Percentiles rank a stretch among this genome's conserved stretches.
Evolutionary conservation across 2,329 filamentous ascomycete genomes (phyloP).

Genomic region (Magnaporthiopsis incrustans): DNA sequence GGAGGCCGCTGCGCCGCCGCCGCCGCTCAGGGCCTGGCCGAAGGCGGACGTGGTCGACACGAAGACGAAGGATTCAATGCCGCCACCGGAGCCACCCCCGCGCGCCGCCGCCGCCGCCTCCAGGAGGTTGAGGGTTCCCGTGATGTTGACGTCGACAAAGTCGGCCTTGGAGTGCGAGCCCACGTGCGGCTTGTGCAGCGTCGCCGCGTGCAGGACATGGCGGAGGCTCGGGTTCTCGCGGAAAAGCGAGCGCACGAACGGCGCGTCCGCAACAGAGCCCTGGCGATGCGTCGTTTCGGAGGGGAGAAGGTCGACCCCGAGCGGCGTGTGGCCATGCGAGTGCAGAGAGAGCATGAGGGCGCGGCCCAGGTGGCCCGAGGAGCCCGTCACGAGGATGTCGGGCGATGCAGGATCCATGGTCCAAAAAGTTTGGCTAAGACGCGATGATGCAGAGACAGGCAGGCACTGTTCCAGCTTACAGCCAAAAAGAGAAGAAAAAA

Average conservation of each 20-base stretch:
- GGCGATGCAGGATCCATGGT: neutral
- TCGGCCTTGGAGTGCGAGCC: constrained; percentile 33
- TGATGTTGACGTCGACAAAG: constrained; percentile 37
- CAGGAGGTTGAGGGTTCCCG: constrained; percentile 33
- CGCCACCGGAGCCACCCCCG: neutral
- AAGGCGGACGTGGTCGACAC: constrained; percentile 39
- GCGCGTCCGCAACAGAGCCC: constrained; percentile 29
- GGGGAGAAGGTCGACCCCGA: constrained; percentile 35
- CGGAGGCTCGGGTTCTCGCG: constrained; percentile 21
- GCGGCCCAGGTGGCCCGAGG: constrained; percentile 36
- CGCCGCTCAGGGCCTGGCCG: constrained; percentile 27
- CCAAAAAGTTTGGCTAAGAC: neutral
- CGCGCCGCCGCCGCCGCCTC: constrained; percentile 26
- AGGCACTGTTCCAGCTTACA: too few relatives aligned
- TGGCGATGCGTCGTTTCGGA: constrained; percentile 26
- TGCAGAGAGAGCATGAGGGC: constrained; percentile 36
- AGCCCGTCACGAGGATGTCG: constrained; percentile 36
- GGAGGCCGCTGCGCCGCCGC: constrained; percentile 30
- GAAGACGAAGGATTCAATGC: constrained; percentile 33
- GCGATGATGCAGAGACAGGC: too few relatives aligned
- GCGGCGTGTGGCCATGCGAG: constrained; percentile 27
- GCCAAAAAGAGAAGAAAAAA: too few relatives aligned
- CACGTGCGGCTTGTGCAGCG: constrained; percentile 40
- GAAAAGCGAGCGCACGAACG: constrained; percentile 25
- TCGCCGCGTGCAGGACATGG: constrained; percentile 36